These are phyloP conservation scores for Paxillus rubicundulus DNA, from an alignment of 768 basidiomycete genomes.

Conservation along the genomic window DNA sequence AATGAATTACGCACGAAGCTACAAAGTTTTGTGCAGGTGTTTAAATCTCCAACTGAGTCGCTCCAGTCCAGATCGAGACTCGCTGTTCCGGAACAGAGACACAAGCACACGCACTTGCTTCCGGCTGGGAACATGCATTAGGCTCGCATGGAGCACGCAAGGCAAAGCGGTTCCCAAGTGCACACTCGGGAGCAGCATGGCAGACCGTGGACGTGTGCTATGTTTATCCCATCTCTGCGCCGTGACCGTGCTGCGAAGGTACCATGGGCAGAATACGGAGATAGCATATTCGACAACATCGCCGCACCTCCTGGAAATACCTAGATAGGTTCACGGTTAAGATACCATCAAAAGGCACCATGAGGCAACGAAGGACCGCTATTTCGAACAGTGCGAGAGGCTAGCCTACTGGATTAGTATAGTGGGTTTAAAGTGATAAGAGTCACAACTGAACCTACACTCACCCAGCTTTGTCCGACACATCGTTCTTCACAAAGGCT, in stretches of 20 bases:
- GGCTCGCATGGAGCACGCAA: not conserved
- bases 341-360: not conserved
- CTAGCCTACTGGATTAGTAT: not conserved
- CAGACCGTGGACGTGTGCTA: not conserved
- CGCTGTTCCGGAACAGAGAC: not conserved
- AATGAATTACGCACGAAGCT: constrained; percentile 2
- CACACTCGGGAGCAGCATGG: not conserved
- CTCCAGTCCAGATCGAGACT: constrained; percentile 5
- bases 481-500: not conserved
- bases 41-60: constrained; percentile 16
- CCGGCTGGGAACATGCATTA: not conserved
- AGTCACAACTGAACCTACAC: not conserved
- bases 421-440: not conserved
- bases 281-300: not conserved
- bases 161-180: not conserved
- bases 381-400: not conserved
- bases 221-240: not conserved
- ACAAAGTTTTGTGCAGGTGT: not conserved
- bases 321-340: not conserved
- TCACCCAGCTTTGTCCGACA: not conserved
- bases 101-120: not conserved
- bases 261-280: not conserved
- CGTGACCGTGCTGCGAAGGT: not conserved
- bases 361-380: not conserved
- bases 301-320: not conserved